These are phyloP conservation scores for Boletus coccyginus DNA, from an alignment of 768 basidiomycete species.

Conservation along the genomic window DNA sequence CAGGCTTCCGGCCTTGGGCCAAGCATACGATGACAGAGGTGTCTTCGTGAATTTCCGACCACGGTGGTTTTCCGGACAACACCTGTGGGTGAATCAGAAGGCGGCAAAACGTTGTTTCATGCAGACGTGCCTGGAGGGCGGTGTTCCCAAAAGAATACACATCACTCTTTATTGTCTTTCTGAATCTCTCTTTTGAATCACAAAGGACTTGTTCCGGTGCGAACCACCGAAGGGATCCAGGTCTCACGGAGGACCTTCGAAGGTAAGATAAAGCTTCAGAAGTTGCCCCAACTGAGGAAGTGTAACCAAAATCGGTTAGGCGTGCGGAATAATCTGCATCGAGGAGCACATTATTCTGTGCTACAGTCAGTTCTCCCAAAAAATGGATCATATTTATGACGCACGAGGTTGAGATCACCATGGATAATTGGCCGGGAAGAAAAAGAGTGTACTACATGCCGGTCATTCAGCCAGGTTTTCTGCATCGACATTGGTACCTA, in stretches of 20 bases:
- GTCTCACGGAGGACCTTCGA: constrained; percentile 26
- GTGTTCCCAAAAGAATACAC: constrained; percentile 29
- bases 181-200: constrained; percentile 10
- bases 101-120: background rate
- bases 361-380: background rate
- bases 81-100: constrained; percentile 16
- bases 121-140: constrained; percentile 12
- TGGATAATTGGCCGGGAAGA: constrained; percentile 1
- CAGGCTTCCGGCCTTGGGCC: background rate
- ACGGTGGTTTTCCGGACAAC: constrained; percentile 5
- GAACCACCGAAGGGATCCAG: constrained; percentile 41
- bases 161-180: constrained; percentile 6
- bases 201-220: constrained; percentile 31
- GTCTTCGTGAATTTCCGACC: background rate
- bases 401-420: constrained; percentile 12
- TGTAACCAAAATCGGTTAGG: constrained; percentile 43
- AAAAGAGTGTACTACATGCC: constrained; percentile 7
- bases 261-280: background rate
- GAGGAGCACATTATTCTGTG: constrained; percentile 17
- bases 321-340: constrained; percentile 29
- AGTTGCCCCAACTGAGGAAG: constrained; percentile 18
- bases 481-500: background rate
- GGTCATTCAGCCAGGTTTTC: background rate
- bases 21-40: constrained; percentile 4
- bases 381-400: background rate